Base-by-base conservation (phyloP, 495 filamentous ascomycete species). In the Podospora pseudoanserina region DNA sequence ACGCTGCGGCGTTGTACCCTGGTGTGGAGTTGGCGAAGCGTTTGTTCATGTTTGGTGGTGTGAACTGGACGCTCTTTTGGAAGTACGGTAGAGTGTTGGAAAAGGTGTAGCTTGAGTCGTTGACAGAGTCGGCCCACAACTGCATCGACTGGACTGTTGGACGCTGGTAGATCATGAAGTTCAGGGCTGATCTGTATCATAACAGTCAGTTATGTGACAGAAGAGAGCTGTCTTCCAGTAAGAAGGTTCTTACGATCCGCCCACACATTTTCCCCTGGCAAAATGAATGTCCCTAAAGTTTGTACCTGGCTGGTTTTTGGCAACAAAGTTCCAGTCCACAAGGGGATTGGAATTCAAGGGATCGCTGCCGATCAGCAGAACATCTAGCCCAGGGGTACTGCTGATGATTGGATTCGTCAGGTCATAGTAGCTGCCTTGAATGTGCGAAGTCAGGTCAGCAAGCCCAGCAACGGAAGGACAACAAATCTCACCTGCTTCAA, bases 1-100 rank as follows among this genome's bases (percentile, higher is more conserved):
- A 68, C 64, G 65, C 63, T 68, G 63, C 71, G 7, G 55, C 56
- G 58, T 39, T 70, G 28, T 26, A 60, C 3, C 58, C 23, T 27
- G 58, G 58, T 15, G 58, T 60, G 58, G 58, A 60, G n/a, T 60
- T 60, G 58, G 58, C 58, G n/a, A 60, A 60, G 58, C 58, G 58
- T 15, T 60, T 60, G 58, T 28, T 27, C 58, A 60, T 60, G 58
- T 60, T 60, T 16, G 58, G 58, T 15, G 58, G 58, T 15, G 58
- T 60, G 58, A 60, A 60, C 58, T 60, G 58, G 58, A 60, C 58
- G 58, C 58, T 60, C 58, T 60, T 60, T 3, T 60, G 58, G 58
- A 60, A 60, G 58, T 60, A 60, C 4, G 58, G 58, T 3, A 60
- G 58, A 5, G 26, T 28, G 58, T 60, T 60, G 58, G 58, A 20